These are phyloP conservation scores for Talaromyces borbonicus DNA, from an alignment of 495 filamentous ascomycete species.

Conservation along the genomic window DNA sequence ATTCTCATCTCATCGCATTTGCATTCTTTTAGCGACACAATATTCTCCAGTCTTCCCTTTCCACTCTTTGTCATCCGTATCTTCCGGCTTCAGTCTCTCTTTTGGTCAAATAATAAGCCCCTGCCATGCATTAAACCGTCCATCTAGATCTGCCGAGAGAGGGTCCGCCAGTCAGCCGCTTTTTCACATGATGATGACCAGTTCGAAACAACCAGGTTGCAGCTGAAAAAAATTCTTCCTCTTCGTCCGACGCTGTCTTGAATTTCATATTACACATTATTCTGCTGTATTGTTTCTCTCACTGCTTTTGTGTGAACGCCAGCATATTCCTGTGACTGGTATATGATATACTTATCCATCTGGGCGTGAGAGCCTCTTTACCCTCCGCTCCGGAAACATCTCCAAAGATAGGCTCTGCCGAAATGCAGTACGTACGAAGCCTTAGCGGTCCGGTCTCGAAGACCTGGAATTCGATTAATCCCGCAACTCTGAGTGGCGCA, in stretches of 20 bases:
- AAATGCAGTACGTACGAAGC: constrained; percentile 97
- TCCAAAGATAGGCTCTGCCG: constrained; percentile 12
- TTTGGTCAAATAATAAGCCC: neutral
- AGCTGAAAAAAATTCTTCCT: too few species aligned
- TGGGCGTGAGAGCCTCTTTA: neutral
- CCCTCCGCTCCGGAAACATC: neutral
- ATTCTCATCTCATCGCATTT: neutral
- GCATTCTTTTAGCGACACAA: neutral
- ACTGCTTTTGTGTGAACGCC: too few species aligned
- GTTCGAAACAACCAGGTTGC: too few species aligned
- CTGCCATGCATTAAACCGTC: too few species aligned
- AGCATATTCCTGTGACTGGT: too few species aligned
- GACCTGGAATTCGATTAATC: constrained; percentile 99
- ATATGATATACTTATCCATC: constrained; percentile 1
- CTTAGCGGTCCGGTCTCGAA: constrained; percentile 93
- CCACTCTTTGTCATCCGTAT: neutral
- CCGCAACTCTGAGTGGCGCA: constrained; percentile 89
- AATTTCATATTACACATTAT: too few species aligned
- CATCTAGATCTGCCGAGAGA: too few species aligned
- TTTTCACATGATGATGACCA: constrained; percentile 7
- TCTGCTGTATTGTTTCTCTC: too few species aligned
- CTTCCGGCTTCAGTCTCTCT: neutral
- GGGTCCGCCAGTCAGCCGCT: neutral
- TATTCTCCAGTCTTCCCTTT: neutral
- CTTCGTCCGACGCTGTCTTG: too few species aligned